phyloP scores from a whole-genome alignment of 495 filamentous ascomycete species.

The Tetracladium marchalianum region DNA sequence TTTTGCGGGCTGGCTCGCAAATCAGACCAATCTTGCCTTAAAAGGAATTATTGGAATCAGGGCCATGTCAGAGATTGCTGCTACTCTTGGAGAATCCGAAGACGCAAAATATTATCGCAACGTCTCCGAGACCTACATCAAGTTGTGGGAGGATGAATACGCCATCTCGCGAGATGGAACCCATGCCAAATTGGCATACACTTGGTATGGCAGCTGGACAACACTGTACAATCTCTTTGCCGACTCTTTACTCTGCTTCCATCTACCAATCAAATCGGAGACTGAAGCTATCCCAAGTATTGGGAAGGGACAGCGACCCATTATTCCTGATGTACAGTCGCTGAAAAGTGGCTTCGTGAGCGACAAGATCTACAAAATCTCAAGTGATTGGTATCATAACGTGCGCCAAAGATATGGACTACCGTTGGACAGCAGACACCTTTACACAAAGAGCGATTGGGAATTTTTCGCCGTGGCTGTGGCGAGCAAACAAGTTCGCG shows the following conservation, averaged over 20 bases:
- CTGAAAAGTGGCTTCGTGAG: no score
- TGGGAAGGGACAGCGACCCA: no score
- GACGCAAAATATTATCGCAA: constrained; percentile 54
- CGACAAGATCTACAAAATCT: constrained; percentile 67
- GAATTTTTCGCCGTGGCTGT: constrained; percentile 77
- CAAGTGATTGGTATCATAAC: constrained; percentile 71
- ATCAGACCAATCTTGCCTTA: constrained; percentile 88
- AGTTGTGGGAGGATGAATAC: constrained; percentile 58
- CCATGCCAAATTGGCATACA: constrained; percentile 64
- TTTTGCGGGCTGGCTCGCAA: constrained; percentile 77
- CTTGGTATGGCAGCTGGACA: constrained; percentile 38
- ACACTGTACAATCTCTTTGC: constrained; percentile 85
- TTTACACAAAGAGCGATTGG: constrained; percentile 84
- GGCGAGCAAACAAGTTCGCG: constrained; percentile 42
- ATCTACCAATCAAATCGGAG: constrained; percentile 44
- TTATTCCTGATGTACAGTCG: no score
- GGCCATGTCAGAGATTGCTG: constrained; percentile 75
- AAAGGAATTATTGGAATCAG: constrained; percentile 91
- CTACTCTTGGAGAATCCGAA: constrained; percentile 46
- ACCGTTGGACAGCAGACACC: constrained; percentile 74
- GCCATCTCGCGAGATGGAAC: constrained; percentile 60
- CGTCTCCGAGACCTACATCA: constrained; percentile 62
- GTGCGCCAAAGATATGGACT: constrained; percentile 65
- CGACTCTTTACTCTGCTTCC: constrained; percentile 64
- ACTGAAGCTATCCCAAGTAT: no score